phyloP scores from a whole-genome alignment of 1,284 basidiomycete genomes.

The Moesziomyces sp. region DNA sequence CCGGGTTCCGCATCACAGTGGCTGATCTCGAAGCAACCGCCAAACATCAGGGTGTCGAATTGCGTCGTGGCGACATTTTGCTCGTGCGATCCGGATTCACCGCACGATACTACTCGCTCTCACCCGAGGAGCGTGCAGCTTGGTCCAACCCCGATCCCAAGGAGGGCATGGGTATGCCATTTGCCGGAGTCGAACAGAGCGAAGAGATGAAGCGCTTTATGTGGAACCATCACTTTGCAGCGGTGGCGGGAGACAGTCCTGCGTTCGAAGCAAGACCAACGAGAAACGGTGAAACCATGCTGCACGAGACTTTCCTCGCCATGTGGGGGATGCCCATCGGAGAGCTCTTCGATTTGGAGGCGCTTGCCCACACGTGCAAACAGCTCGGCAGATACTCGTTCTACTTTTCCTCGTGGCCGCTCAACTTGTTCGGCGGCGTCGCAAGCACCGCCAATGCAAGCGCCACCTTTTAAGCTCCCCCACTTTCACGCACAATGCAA shows the following conservation, averaged over 20 bases:
- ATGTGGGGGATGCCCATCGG: constrained; percentile 68
- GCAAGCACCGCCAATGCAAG: constrained; percentile 69
- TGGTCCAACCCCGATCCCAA: constrained; percentile 64
- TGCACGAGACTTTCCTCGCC: constrained; percentile 58
- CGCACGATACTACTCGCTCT: constrained; percentile 72
- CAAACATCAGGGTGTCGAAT: constrained; percentile 73
- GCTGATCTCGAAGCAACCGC: constrained; percentile 75
- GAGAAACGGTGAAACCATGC: constrained; percentile 23
- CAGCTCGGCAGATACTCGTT: constrained; percentile 68
- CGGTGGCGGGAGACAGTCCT: constrained; percentile 79
- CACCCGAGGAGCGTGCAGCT: constrained; percentile 71
- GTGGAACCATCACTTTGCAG: constrained; percentile 82
- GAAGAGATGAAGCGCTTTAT: constrained; percentile 60
- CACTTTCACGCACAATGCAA: too few relatives aligned
- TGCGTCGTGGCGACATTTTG: constrained; percentile 53
- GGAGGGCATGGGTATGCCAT: constrained; percentile 22
- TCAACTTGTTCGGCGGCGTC: constrained; percentile 69
- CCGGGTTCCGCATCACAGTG: constrained; percentile 73
- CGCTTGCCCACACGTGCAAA: constrained; percentile 65
- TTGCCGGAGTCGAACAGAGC: constrained; percentile 58
- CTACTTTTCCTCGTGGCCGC: constrained; percentile 68
- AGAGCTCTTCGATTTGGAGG: constrained; percentile 70
- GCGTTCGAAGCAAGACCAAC: constrained; percentile 75
- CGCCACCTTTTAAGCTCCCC: constrained; percentile 39
- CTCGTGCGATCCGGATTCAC: constrained; percentile 73